These are phyloP conservation scores for Nyssa sinensis DNA, from an alignment of 148 eudicot species.

Conservation along the genomic window DNA sequence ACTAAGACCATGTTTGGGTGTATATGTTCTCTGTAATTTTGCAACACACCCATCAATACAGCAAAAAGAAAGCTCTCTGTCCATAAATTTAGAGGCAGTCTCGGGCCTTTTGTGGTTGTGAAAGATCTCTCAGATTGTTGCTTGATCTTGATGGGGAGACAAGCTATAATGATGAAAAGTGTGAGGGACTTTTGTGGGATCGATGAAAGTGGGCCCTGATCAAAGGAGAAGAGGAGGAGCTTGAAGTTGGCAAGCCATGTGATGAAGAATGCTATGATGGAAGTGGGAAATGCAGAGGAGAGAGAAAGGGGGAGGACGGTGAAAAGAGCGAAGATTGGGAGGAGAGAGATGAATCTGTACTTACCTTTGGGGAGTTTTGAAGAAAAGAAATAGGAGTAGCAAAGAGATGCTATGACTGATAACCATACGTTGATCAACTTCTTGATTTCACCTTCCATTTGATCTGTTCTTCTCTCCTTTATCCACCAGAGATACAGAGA, in stretches of 20 bases:
- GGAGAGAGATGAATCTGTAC: conserved; percentile 44
- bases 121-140: conserved; percentile 15
- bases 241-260: conserved; percentile 62
- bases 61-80: conserved; percentile 18
- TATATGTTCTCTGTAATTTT: conserved; percentile 12
- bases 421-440: conserved; percentile 31
- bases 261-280: conserved; percentile 53
- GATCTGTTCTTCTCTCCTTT: too few relatives aligned
- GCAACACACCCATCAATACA: conserved; percentile 13
- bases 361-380: conserved; percentile 46
- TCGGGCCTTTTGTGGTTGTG: conserved; percentile 7
- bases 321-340: conserved; percentile 61
- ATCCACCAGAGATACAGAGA: too few relatives aligned
- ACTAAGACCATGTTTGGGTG: conserved; percentile 17
- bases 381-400: conserved; percentile 50
- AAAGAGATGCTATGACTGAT: conserved; percentile 29
- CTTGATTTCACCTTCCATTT: conserved; percentile 36
- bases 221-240: conserved; percentile 57
- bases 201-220: conserved; percentile 36
- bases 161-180: conserved; percentile 37
- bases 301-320: conserved; percentile 51
- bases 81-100: conserved; percentile 28
- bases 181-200: conserved; percentile 23
- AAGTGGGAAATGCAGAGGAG: conserved; percentile 35
- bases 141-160: conserved; percentile 48